These are phyloP conservation scores for Boletellus ananiceps DNA, from an alignment of 768 basidiomycete species.

Conservation along the genomic window DNA sequence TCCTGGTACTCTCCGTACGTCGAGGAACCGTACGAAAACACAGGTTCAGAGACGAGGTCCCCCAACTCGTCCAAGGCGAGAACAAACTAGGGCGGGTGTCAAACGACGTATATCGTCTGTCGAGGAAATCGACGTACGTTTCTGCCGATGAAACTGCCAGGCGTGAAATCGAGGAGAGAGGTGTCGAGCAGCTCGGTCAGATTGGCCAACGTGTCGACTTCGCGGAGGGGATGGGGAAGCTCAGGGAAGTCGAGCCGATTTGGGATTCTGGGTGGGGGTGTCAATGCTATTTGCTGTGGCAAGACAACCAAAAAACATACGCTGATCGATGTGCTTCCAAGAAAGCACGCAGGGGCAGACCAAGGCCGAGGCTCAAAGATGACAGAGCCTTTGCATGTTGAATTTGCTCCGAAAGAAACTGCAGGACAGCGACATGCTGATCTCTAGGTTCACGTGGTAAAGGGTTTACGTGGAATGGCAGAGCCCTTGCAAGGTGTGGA, in stretches of 20 bases:
- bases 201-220: slow-evolving; percentile 15
- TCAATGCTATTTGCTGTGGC: not conserved
- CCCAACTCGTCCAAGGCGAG: slow-evolving; percentile 30
- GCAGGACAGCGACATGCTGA: slow-evolving; percentile 18
- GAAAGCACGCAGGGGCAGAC: slow-evolving; percentile 19
- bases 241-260: not conserved
- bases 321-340: slow-evolving; percentile 16
- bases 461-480: slow-evolving; percentile 4
- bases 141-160: slow-evolving; percentile 27
- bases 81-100: slow-evolving; percentile 16
- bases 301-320: slow-evolving; percentile 10
- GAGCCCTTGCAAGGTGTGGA: slow-evolving; percentile 2
- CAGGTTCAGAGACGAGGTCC: slow-evolving; percentile 11
- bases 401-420: slow-evolving; percentile 28
- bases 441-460: slow-evolving; percentile 8
- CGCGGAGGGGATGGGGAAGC: not conserved
- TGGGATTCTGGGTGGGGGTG: slow-evolving; percentile 5
- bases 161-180: slow-evolving; percentile 22
- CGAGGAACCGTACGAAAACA: not conserved
- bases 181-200: slow-evolving; percentile 16
- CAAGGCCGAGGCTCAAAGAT: slow-evolving; percentile 18
- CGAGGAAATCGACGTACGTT: slow-evolving; percentile 16
- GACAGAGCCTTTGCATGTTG: slow-evolving; percentile 26
- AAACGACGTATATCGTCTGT: not conserved
- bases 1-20: slow-evolving; percentile 3